A percentile compares a stretch with the other conserved stretches of the same genome.
phyloP scores from a whole-genome alignment of 1,139 yeast genomes.

The Candida frijolesensis region DNA sequence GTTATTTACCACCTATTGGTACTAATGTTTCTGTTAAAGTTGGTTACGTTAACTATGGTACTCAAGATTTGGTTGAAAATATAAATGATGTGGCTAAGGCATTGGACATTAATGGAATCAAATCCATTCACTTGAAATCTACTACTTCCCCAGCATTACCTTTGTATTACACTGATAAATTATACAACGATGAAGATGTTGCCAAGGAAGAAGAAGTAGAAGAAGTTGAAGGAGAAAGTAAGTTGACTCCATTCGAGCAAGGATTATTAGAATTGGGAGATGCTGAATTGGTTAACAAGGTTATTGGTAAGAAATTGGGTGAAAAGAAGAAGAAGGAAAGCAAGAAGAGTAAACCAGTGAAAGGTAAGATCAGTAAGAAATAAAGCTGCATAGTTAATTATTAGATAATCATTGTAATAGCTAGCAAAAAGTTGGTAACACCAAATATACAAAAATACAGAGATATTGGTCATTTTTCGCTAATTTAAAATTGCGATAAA shows the following conservation, averaged over 20 bases:
- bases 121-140: slow-evolving; percentile 71
- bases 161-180: slow-evolving; percentile 65
- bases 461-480: too few species aligned
- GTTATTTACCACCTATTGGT: slow-evolving; percentile 74
- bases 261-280: slow-evolving; percentile 81
- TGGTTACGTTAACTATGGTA: slow-evolving; percentile 52
- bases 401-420: neutral
- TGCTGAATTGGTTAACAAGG: slow-evolving; percentile 60
- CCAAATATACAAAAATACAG: too few species aligned
- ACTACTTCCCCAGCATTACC: slow-evolving; percentile 82
- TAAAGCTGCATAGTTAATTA: neutral
- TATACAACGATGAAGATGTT: slow-evolving; percentile 45
- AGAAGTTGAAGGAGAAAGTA: slow-evolving; percentile 36
- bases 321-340: slow-evolving; percentile 12
- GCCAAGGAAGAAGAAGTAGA: slow-evolving; percentile 26
- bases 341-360: slow-evolving; percentile 18
- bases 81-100: slow-evolving; percentile 55
- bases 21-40: slow-evolving; percentile 65
- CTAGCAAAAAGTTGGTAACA: neutral
- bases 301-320: slow-evolving; percentile 43
- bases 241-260: slow-evolving; percentile 65
- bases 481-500: too few species aligned
- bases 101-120: slow-evolving; percentile 47
- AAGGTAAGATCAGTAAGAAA: slow-evolving; percentile 7
- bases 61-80: slow-evolving; percentile 51